phyloP scores from a whole-genome alignment of 2,329 filamentous ascomycete species.

The Trichoderma pleuroti region DNA sequence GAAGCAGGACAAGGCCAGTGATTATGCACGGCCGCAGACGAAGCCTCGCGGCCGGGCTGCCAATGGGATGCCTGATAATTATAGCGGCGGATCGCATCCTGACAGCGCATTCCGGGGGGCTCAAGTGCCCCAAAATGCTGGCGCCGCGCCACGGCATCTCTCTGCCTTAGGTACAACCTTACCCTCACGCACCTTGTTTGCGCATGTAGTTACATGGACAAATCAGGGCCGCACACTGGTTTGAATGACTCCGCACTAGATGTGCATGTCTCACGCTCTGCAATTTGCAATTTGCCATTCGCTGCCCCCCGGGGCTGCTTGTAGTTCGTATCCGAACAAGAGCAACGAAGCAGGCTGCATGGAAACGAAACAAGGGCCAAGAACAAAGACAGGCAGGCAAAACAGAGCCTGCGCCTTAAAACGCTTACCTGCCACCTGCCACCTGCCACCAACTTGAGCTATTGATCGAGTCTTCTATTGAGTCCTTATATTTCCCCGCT shows the following conservation, averaged over 20 bases:
- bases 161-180: neutral
- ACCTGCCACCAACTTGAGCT: no score
- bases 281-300: neutral
- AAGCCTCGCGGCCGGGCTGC: neutral
- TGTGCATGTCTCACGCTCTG: slow-evolving; percentile 9
- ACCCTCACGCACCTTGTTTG: neutral
- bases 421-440: neutral
- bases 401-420: neutral
- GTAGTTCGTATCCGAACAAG: slow-evolving; percentile 1
- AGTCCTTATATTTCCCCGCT: neutral
- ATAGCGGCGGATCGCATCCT: neutral
- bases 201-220: neutral
- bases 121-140: neutral
- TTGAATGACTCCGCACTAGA: slow-evolving; percentile 4
- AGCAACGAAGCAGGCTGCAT: neutral
- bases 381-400: neutral
- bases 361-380: neutral
- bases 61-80: neutral
- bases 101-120: neutral
- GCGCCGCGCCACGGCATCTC: neutral
- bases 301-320: neutral
- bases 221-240: neutral
- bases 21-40: neutral
- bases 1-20: neutral
- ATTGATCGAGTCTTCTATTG: neutral